Evolutionary conservation across 116 monocot species (phyloP), one percentile per base, ranked within the genome.

Genomic region (Dioscorea cayenensis): DNA sequence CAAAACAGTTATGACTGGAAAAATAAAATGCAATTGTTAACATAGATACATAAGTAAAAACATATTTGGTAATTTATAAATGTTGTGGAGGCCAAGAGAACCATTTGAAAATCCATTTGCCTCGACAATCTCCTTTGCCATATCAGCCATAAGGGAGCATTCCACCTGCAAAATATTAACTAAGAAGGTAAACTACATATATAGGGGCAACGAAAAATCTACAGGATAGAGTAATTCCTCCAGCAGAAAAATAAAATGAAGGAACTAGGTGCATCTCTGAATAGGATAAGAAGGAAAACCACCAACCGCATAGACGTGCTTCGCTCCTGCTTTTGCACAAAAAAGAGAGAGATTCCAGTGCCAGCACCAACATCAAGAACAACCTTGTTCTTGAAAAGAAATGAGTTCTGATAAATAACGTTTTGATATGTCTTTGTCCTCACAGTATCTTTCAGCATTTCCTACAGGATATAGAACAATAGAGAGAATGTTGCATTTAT

Each of bases 321-420:
- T 95, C 28, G 95, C 95, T 78, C 95, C 95, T 60, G 92, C 89
- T 78, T 95, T 92, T 71, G 95, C 95, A 84, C 95, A 95, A 52
- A 95, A 95, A 51, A 95, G 87, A 71, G 95, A 95, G 20, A 95
- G 82, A 95, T 92, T 74, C 95, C 95, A 21, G 95, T 95, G 19
- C 95, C 95, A 20, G 95, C 92, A 65, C 95, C 95, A 11, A 95
- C 95, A 82, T 95, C 95, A 80, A 95, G 92, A 69, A 95, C 87
- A 28, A 95, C 87, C 73, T 95, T 95, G 74, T 95, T 63, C 78
- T 92, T 89, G 71, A 95, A 82, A 4, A 95, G 75, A 77, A 87
- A 95, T 7, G 71, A 75, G 38, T 92, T 95, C 70, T 92, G 89
- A 75, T 89, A 90, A 19, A 95, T 95, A 61, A 87, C 95, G 79